Evolutionary conservation across 768 basidiomycete species (phyloP), one percentile per base, ranked within the genome.

Genomic region (Trametes villosa): DNA sequence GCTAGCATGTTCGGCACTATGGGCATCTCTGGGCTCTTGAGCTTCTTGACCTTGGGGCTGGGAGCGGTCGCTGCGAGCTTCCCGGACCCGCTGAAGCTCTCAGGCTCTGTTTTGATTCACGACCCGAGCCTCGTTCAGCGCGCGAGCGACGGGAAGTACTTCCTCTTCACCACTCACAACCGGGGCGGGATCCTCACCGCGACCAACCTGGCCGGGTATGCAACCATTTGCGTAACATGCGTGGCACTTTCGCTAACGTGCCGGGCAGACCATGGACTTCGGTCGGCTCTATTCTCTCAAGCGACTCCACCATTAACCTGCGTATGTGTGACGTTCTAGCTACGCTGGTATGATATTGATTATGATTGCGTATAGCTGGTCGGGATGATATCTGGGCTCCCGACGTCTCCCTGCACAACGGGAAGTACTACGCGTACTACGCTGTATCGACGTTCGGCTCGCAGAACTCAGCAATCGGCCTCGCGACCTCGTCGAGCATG

Each of bases 341-440:
- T 12, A 8, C 26, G 24, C 4, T 22, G 11, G 11, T 22, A 15
- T 11, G 20, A 26, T 30, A 2, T 22, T 45, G 40, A 45, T 31
- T 34, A 9, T 27, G 11, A 26, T 18, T 20, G 15, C 26, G 7
- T 22, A 17, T 26, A 60, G 63, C 63, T 6, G 67, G 67, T 1
- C 50, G 49, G 7, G 64, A 66, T 52, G 64, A 63, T n/a, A 54
- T 65, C n/a, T 70, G 69, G 69, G 69, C 69, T 3, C 69, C 69
- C 1, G 69, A 70, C 49, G 65, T 70, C 7, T 62, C 62, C 17
- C 65, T 57, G 48, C 52, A 67, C 42, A 64, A 64, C 42, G 69
- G 67, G 31, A 36, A 51, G 31, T 70, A 70, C 41, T 59, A 58
- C 30, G 61, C 66, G n/a, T 70, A 68, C 52, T 70, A 68, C 57